Base-by-base conservation (phyloP, 331 rosid genomes). In the Quercus tomentella region DNA sequence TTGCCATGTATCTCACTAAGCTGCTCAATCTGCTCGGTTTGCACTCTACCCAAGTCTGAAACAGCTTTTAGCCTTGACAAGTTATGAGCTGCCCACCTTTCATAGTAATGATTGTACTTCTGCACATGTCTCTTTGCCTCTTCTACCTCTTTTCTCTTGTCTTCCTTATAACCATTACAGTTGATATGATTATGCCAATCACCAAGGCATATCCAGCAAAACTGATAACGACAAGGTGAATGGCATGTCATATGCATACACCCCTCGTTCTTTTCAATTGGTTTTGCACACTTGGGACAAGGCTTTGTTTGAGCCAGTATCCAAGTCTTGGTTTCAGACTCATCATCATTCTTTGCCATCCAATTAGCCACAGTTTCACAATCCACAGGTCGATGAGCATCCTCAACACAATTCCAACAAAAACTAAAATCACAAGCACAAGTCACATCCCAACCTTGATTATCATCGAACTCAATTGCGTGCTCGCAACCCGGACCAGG, bases 161-260 rank as follows among this genome's bases (percentile, higher is more conserved):
- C 43, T 7, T 31, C n/a, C 41, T 82, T 82, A 67, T 82, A 88
- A 52, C 82, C 72, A 28, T 87, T 79, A 78, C 90, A 84, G 35
- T 79, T 82, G 37, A 22, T 76, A 45, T 74, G 82, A 1, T 70
- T 81, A 0, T 80, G 20, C 88, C 82, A 84, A 4, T 67, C 80
- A 43, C 84, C 84, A 75, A 88, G 91, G 73, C 94, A 92, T 17
- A 77, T 80, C 97, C 95, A 92, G 81, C 97, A 92, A 82, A 92
- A 92, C 26, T 82, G 82, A 73, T 78, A 82, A 72, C 81, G 70
- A 68, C 97, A 92, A 26, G 89, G 89, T 26, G 91, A 83, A 30
- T 75, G 86, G 83, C 97, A 92, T 41, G 79, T 80, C 79, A 92
- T 90, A 41, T 74, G 87, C 82, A 62, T 83, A 73, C 91, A 89